Evolutionary conservation across 805 yeast species (phyloP).

Genomic region (Metschnikowia dekortorum): DNA sequence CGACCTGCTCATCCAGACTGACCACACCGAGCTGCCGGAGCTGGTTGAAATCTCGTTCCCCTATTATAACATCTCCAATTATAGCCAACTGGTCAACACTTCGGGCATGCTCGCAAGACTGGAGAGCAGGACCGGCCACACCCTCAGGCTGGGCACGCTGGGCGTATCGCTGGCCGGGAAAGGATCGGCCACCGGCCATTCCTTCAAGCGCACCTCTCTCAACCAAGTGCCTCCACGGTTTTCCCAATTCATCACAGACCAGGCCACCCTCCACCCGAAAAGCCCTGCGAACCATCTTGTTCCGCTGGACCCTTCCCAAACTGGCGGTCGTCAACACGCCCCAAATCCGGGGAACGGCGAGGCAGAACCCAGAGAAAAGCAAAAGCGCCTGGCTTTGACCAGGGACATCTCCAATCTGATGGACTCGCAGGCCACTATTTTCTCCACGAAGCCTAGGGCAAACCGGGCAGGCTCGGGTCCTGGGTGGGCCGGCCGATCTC

Average conservation of each 20-base stretch:
- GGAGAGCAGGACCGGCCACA: slow-evolving; percentile 21
- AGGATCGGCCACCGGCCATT: not conserved
- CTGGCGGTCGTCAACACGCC: not conserved
- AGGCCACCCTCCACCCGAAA: slow-evolving; percentile 16
- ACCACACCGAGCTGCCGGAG: slow-evolving; percentile 11
- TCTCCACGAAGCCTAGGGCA: slow-evolving; percentile 33
- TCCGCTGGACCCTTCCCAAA: not conserved
- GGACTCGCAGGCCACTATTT: slow-evolving; percentile 44
- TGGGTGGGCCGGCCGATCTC: not conserved
- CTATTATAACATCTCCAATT: slow-evolving; percentile 12
- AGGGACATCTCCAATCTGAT: slow-evolving; percentile 33
- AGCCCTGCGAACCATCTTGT: not conserved
- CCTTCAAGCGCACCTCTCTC: slow-evolving; percentile 3
- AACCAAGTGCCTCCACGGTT: slow-evolving; percentile 39
- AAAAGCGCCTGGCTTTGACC: slow-evolving; percentile 1
- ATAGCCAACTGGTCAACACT: slow-evolving; percentile 13
- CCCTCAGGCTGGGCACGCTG: not conserved
- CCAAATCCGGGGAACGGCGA: not conserved
- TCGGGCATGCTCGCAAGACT: slow-evolving; percentile 17
- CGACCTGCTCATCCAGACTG: slow-evolving; percentile 7
- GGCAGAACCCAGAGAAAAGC: not conserved
- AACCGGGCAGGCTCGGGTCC: not conserved
- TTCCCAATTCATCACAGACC: slow-evolving; percentile 37
- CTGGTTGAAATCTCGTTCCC: slow-evolving; percentile 8
- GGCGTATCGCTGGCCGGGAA: not conserved